These are phyloP conservation scores for Leccinum incarnatum DNA, from an alignment of 768 basidiomycete species.

Conservation along the genomic window DNA sequence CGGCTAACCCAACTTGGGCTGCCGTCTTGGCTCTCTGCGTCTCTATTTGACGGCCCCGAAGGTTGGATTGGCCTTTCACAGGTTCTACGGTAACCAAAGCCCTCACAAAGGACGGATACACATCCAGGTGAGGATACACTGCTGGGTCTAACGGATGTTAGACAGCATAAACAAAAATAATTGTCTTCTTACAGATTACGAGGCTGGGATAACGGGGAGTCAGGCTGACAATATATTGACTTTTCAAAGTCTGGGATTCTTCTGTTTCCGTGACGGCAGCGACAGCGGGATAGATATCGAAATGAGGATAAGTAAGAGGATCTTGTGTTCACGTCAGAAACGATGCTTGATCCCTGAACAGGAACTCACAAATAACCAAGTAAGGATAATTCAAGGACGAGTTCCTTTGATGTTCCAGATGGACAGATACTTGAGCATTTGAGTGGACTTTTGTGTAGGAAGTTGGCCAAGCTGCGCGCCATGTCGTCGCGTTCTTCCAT, in stretches of 20 bases:
- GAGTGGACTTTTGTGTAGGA: background rate
- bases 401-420: conserved; percentile 2
- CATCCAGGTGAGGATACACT: conserved; percentile 22
- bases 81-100: background rate
- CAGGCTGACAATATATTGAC: conserved; percentile 1
- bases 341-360: background rate
- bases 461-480: conserved; percentile 20
- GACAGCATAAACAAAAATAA: background rate
- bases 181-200: conserved; percentile 32
- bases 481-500: conserved; percentile 15
- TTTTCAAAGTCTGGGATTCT: background rate
- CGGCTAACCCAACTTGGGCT: conserved; percentile 22
- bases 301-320: conserved; percentile 38
- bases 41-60: conserved; percentile 13
- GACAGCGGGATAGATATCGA: conserved; percentile 38
- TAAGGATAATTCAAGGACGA: conserved; percentile 23
- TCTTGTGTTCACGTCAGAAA: conserved; percentile 34
- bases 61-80: conserved; percentile 2
- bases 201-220: conserved; percentile 34
- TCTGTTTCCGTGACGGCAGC: background rate
- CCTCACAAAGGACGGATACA: conserved; percentile 17
- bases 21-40: conserved; percentile 17
- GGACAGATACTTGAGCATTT: background rate
- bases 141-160: conserved; percentile 20
- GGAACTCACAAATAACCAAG: conserved; percentile 28